Conservation (phyloP, 768 basidiomycete genomes). For the Cyclocybe cylindracea region DNA sequence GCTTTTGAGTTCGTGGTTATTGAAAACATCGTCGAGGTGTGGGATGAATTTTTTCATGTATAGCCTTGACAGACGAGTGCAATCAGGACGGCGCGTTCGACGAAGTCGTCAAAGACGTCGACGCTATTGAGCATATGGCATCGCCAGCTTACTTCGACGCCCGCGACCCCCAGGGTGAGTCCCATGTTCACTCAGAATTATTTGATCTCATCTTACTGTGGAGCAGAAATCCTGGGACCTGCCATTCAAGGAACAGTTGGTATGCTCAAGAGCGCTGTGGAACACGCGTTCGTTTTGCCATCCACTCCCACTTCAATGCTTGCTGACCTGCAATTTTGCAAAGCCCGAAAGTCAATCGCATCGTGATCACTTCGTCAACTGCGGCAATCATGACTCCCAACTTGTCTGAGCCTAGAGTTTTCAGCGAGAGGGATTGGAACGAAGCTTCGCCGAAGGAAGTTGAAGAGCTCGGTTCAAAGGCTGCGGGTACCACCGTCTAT, state of each 20-base stretch:
- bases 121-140: constrained; percentile 70
- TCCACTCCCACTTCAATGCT: too few relatives aligned
- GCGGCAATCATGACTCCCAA: constrained; percentile 40
- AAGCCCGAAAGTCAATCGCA: constrained; percentile 53
- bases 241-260: constrained; percentile 71
- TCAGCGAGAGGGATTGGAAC: constrained; percentile 62
- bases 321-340: not conserved
- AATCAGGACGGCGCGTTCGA: constrained; percentile 70
- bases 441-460: constrained; percentile 40
- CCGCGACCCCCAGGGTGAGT: constrained; percentile 40
- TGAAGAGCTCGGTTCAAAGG: constrained; percentile 47
- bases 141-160: constrained; percentile 57
- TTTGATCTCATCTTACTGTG: not conserved
- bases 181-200: not conserved
- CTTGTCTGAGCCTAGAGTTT: constrained; percentile 23
- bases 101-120: constrained; percentile 74
- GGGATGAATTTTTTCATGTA: not conserved
- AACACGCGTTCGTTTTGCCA: constrained; percentile 39
- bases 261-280: constrained; percentile 57
- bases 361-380: constrained; percentile 65
- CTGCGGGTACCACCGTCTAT: constrained; percentile 42
- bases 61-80: not conserved
- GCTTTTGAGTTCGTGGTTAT: constrained; percentile 67
- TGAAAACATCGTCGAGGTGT: constrained; percentile 57
- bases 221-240: constrained; percentile 30